Percentiles rank a stretch among this genome's conserved stretches.
Conservation (phyloP, 495 filamentous ascomycete genomes). For the Evansstolkia leycettana region DNA sequence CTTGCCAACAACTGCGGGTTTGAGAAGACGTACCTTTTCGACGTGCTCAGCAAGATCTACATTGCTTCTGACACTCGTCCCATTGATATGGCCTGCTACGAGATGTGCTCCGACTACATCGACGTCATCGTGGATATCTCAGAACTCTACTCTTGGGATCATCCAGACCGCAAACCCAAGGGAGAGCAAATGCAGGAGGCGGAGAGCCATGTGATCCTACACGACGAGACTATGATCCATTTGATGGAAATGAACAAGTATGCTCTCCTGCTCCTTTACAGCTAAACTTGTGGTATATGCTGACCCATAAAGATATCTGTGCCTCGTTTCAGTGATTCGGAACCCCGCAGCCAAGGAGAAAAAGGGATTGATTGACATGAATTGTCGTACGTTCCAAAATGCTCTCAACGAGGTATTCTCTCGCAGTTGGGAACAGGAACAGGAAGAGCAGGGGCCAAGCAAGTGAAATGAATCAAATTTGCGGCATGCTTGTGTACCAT, state of each 20-base stretch:
- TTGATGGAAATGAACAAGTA: constrained; percentile 86
- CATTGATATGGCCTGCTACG: constrained; percentile 85
- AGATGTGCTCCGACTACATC: constrained; percentile 96
- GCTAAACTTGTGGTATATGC: constrained; percentile 5
- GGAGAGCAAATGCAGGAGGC: constrained; percentile 57
- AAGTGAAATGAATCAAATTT: not conserved
- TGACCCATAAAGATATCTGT: constrained; percentile 37
- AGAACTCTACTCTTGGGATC: constrained; percentile 76
- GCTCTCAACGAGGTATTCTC: constrained; percentile 46
- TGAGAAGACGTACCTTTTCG: constrained; percentile 95
- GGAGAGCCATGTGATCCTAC: constrained; percentile 67
- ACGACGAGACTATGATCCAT: constrained; percentile 75
- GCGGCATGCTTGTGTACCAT: not conserved
- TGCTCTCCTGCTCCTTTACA: constrained; percentile 5
- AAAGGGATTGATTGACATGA: constrained; percentile 48
- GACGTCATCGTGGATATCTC: constrained; percentile 94
- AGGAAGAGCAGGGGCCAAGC: constrained; percentile 6
- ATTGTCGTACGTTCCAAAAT: constrained; percentile 47
- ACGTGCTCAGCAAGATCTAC: constrained; percentile 94
- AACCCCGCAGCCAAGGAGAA: constrained; percentile 46
- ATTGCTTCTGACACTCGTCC: constrained; percentile 91
- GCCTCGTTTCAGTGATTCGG: constrained; percentile 64
- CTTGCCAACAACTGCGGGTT: constrained; percentile 81
- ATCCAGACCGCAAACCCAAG: constrained; percentile 46
- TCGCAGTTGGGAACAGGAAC: constrained; percentile 31